Evolutionary conservation across 495 filamentous ascomycete species (phyloP).

Genomic region (Aspergillus sparsus): DNA sequence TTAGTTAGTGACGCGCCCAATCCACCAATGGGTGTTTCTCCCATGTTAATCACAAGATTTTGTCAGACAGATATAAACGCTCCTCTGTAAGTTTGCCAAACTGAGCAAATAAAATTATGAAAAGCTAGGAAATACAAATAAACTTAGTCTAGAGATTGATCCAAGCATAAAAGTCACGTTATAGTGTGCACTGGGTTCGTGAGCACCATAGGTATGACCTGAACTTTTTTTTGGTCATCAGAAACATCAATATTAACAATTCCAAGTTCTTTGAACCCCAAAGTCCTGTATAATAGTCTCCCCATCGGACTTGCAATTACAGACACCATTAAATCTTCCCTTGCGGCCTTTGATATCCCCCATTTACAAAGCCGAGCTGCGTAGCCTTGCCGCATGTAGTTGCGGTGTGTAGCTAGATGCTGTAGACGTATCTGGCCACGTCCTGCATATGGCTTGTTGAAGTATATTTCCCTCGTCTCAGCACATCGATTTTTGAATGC

Average conservation of each 20-base stretch:
- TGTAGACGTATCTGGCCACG: background rate
- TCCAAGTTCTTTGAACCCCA: background rate
- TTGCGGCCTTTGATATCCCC: background rate
- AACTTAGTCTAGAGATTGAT: too few relatives aligned
- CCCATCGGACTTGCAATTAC: background rate
- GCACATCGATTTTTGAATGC: background rate
- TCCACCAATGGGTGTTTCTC: too few relatives aligned
- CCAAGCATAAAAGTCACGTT: too few relatives aligned
- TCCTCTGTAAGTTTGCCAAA: too few relatives aligned
- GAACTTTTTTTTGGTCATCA: background rate
- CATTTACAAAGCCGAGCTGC: background rate
- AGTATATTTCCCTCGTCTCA: background rate
- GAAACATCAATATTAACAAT: background rate
- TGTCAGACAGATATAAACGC: too few relatives aligned
- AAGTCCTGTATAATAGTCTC: background rate
- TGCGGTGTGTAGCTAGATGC: background rate
- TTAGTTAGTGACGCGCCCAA: too few relatives aligned
- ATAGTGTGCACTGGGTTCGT: background rate
- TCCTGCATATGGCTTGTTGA: background rate
- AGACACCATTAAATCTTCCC: background rate
- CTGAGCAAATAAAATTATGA: too few relatives aligned
- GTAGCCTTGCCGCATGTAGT: background rate
- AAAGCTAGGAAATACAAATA: too few relatives aligned
- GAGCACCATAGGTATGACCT: background rate
- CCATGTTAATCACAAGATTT: too few relatives aligned